Evolutionary conservation across 495 filamentous ascomycete species (phyloP).

Genomic region (Recurvomyces mirabilis): DNA sequence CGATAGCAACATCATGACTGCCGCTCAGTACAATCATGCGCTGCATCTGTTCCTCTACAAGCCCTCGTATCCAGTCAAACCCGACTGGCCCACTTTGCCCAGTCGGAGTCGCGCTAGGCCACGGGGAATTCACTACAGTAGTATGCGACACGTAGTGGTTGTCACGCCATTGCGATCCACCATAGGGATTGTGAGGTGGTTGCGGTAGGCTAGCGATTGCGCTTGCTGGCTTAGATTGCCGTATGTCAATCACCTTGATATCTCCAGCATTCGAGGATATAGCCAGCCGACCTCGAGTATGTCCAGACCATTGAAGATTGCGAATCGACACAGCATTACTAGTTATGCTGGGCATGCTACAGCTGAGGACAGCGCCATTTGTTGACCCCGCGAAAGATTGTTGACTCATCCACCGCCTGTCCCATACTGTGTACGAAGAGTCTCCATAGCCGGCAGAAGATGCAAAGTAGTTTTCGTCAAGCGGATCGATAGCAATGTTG

Average conservation of each 20-base stretch:
- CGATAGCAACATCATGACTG: background rate
- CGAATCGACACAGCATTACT: conserved; percentile 45
- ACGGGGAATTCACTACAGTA: conserved; percentile 1
- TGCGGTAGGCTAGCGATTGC: background rate
- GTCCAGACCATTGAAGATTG: conserved; percentile 68
- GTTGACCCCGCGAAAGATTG: conserved; percentile 32
- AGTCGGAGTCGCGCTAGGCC: background rate
- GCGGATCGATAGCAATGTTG: conserved; percentile 79
- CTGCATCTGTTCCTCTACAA: background rate
- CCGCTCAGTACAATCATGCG: background rate
- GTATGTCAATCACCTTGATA: conserved; percentile 46
- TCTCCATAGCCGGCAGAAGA: conserved; percentile 64
- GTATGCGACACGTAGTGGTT: conserved; percentile 13
- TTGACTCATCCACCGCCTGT: conserved; percentile 56
- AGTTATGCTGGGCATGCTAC: conserved; percentile 52
- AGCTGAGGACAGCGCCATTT: conserved; percentile 48
- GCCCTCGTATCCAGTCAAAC: conserved; percentile 18
- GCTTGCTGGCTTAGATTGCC: background rate
- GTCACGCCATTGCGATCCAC: conserved; percentile 4
- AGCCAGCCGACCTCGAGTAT: conserved; percentile 60
- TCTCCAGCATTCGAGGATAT: conserved; percentile 70
- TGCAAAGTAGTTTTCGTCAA: conserved; percentile 88
- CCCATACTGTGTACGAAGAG: conserved; percentile 73
- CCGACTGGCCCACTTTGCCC: conserved; percentile 6
- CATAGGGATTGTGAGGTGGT: conserved; percentile 11